phyloP scores from a whole-genome alignment of 1,284 basidiomycete species.

The Pyrrhoderma noxium region DNA sequence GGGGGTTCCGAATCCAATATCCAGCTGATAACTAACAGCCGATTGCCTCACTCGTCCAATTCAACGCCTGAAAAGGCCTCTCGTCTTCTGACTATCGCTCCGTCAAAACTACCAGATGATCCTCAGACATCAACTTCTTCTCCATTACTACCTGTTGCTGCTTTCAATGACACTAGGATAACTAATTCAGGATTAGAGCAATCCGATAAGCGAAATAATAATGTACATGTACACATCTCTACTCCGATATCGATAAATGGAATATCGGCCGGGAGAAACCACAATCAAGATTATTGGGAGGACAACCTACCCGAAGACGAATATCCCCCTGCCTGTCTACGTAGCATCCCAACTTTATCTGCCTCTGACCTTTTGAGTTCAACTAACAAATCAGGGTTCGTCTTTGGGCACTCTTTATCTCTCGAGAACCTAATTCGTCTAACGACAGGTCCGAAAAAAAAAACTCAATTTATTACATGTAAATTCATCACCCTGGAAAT shows the following conservation, averaged over 20 bases:
- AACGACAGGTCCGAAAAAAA: slow-evolving; percentile 2
- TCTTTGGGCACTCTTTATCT: neutral
- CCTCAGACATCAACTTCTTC: slow-evolving; percentile 1
- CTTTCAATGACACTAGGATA: neutral
- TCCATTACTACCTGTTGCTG: neutral
- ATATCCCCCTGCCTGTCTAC: no score
- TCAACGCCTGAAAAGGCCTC: neutral
- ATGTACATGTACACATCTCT: neutral
- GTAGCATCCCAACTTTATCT: no score
- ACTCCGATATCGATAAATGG: neutral
- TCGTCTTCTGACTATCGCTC: neutral
- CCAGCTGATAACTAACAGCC: neutral
- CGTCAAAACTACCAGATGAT: neutral
- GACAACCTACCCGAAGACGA: no score
- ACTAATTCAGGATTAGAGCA: neutral
- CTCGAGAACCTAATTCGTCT: neutral
- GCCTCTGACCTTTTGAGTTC: no score
- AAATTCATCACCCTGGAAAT: neutral
- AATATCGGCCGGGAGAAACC: neutral
- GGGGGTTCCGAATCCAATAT: neutral
- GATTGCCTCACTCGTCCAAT: neutral
- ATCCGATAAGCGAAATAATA: neutral
- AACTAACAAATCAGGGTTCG: neutral
- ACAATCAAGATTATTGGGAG: no score
- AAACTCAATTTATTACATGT: neutral